Evolutionary conservation across 352 stramenopile species (phyloP), one percentile per base, ranked within the genome.

Genomic region (Phytopythium aichiense): DNA sequence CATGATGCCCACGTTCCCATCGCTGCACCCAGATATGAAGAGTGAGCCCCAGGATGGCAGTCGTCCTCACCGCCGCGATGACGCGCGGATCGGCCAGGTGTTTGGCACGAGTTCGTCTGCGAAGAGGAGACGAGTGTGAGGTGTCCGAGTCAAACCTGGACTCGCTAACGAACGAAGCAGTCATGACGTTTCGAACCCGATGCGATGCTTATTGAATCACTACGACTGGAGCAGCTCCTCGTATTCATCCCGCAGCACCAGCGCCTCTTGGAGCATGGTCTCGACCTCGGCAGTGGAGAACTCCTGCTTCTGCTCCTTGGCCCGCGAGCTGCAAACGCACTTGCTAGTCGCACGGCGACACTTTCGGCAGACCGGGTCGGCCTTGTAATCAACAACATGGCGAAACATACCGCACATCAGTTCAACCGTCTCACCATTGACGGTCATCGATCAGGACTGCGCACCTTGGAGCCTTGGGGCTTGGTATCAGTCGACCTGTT

Each of bases 1-100:
- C 28, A 85, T 88, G 76, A 88, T 87, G 79, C 76, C 79, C 18
- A 87, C 76, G 48, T 88, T 88, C 46, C 77, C 79, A 16, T 88
- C 78, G 11, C 65, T 77, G 18, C 78, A 88, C 61, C 63, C 58
- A 7, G 74, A 82, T 23, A 77, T 81, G 58, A 77, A 72, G 46
- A 52, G 38, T 15, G 40, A 51, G 8, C 12, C 40, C 6, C 38
- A 40, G 28, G 38, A 45, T 0, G 11, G 16, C 15, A 40, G 15
- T 9, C 55, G 40, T 2, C 23, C 37, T 15, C n/a, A 43, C 25
- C 38, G 42, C 20, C 55, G 25, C 13, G 55, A 60, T 3, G 40
- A 60, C 55, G n/a, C 55, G 23, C 37, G 55, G 18, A 51, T 51
- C 40, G 38, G 23, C 25, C 55, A 60, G 4, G 55, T 60, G 13